A percentile compares a stretch with the other conserved stretches of the same genome.
Conservation (phyloP, 352 stramenopile genomes). For the Pythium insidiosum region DNA sequence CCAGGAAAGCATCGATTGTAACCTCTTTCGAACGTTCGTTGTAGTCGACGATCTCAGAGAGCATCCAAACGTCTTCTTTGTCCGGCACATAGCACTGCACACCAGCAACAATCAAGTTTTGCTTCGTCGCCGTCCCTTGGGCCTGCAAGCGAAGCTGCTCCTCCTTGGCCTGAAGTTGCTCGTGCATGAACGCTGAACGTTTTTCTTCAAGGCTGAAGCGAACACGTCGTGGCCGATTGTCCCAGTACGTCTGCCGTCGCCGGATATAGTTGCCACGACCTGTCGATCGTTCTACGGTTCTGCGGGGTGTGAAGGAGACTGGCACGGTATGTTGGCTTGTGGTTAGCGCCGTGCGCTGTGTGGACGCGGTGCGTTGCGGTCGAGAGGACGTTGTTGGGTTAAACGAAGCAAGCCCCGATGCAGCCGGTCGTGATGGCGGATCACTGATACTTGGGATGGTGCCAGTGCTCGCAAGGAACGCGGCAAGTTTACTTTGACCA, state of each 20-base stretch:
- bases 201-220: conserved; percentile 82
- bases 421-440: conserved; percentile 7
- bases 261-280: conserved; percentile 61
- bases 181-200: conserved; percentile 74
- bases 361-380: not conserved
- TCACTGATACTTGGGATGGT: conserved; percentile 20
- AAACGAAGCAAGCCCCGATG: conserved; percentile 15
- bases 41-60: conserved; percentile 78
- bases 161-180: conserved; percentile 75
- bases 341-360: not conserved
- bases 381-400: conserved; percentile 1
- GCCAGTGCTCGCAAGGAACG: conserved; percentile 65
- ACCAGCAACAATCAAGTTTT: conserved; percentile 82
- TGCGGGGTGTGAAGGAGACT: conserved; percentile 37
- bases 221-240: conserved; percentile 26
- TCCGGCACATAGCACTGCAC: conserved; percentile 87
- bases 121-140: conserved; percentile 48
- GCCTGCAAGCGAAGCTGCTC: conserved; percentile 60
- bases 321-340: too few relatives aligned
- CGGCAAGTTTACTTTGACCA: conserved; percentile 62
- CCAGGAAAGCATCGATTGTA: conserved; percentile 65
- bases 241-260: conserved; percentile 71
- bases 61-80: conserved; percentile 80
- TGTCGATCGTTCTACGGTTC: conserved; percentile 51
- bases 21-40: conserved; percentile 78